A percentile compares a stretch with the other conserved stretches of the same genome.
Conservation (phyloP, 2,329 filamentous ascomycete species). For the Phialemoniopsis sp. region DNA sequence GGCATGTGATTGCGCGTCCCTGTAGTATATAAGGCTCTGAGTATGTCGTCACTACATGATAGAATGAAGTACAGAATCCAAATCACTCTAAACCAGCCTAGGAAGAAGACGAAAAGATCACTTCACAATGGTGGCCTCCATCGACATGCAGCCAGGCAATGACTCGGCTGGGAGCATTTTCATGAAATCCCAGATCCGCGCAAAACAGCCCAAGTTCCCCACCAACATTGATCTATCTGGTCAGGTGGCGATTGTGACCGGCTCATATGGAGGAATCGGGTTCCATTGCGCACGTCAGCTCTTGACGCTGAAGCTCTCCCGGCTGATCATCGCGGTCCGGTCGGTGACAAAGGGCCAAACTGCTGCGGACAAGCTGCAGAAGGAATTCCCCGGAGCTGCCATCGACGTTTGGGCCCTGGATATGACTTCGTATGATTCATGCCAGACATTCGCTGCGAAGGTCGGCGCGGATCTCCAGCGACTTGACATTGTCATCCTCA, state of each 20-base stretch:
- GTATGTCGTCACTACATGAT: no score
- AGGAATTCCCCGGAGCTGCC: background rate
- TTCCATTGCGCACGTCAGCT: constrained; percentile 26
- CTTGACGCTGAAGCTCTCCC: constrained; percentile 19
- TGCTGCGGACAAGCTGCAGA: constrained; percentile 5
- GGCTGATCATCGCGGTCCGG: constrained; percentile 28
- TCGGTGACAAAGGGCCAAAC: constrained; percentile 19
- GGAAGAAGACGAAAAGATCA: no score
- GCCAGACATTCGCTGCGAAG: constrained; percentile 2
- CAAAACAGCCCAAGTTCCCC: constrained; percentile 1
- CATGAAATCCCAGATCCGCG: constrained; percentile 4
- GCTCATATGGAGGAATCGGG: constrained; percentile 27
- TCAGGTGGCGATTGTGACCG: constrained; percentile 23
- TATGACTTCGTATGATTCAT: constrained; percentile 7
- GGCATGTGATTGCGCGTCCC: no score
- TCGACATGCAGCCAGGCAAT: constrained; percentile 1
- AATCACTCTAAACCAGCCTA: no score
- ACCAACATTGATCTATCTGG: constrained; percentile 7
- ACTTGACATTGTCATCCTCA: constrained; percentile 5
- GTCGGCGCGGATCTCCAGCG: constrained; percentile 1
- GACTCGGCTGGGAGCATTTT: constrained; percentile 1
- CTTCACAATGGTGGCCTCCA: background rate
- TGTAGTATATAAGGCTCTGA: no score
- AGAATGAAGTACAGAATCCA: no score
- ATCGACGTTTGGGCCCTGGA: constrained; percentile 20